Conservation (phyloP, 2,329 filamentous ascomycete genomes). For the Cercospora sojina region DNA sequence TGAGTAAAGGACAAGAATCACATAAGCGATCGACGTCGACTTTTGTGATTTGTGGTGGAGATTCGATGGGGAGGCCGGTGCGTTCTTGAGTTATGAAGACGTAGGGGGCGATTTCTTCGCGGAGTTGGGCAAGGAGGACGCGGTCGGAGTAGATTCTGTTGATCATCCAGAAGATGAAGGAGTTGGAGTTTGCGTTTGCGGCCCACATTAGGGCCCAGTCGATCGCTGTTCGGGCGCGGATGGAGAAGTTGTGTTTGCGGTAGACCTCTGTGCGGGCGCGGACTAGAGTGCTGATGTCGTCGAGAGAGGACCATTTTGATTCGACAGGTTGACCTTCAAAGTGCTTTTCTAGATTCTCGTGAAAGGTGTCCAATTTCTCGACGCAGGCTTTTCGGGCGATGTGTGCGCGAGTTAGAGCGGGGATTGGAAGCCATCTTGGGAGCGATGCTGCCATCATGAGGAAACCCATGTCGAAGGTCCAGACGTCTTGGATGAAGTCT, state of each 20-base stretch:
- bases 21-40: slow-evolving; percentile 39
- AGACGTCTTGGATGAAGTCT: slow-evolving; percentile 55
- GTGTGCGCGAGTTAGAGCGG: slow-evolving; percentile 51
- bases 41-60: slow-evolving; percentile 34
- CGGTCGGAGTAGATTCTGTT: slow-evolving; percentile 39
- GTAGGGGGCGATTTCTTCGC: slow-evolving; percentile 39
- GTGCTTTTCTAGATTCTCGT: slow-evolving; percentile 37
- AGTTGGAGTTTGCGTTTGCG: slow-evolving; percentile 54
- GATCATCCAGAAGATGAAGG: slow-evolving; percentile 46
- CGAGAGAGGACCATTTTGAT: slow-evolving; percentile 37
- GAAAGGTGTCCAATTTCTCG: slow-evolving; percentile 30
- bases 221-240: slow-evolving; percentile 35
- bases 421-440: slow-evolving; percentile 57
- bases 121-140: slow-evolving; percentile 34
- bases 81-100: slow-evolving; percentile 33
- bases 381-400: slow-evolving; percentile 38
- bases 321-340: slow-evolving; percentile 34
- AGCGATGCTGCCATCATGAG: slow-evolving; percentile 55
- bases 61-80: slow-evolving; percentile 37
- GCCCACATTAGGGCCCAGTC: slow-evolving; percentile 58
- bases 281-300: slow-evolving; percentile 39
- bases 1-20: slow-evolving; percentile 39
- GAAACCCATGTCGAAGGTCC: slow-evolving; percentile 56
- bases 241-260: slow-evolving; percentile 34
- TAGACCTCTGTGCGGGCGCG: slow-evolving; percentile 36